These are phyloP conservation scores for Chaetomiaceae sp. DNA, from an alignment of 2,329 filamentous ascomycete species.

Conservation along the genomic window DNA sequence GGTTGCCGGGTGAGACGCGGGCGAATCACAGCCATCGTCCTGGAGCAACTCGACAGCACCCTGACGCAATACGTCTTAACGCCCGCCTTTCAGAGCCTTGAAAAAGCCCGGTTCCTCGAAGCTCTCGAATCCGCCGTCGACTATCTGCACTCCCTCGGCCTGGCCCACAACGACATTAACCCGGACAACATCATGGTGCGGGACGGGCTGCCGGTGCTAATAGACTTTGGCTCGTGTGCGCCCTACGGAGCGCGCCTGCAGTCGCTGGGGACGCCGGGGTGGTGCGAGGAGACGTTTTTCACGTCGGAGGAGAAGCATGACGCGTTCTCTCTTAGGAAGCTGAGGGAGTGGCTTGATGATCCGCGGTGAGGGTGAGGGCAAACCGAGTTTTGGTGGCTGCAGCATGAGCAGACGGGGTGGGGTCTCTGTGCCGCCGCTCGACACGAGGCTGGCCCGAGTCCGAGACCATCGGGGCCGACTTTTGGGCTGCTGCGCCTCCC, in stretches of 20 bases:
- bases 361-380: neutral
- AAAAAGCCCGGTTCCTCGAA: neutral
- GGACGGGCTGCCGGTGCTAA: neutral
- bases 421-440: too few relatives aligned
- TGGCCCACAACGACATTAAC: neutral
- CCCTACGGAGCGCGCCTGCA: neutral
- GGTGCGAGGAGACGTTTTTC: neutral
- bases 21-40: constrained; percentile 26
- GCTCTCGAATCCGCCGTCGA: neutral
- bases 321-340: neutral
- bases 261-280: neutral
- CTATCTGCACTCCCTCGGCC: neutral
- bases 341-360: neutral
- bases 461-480: too few relatives aligned
- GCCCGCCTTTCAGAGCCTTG: neutral
- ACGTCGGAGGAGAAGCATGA: neutral
- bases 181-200: neutral
- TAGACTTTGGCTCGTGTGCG: neutral
- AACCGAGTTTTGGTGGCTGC: neutral
- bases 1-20: constrained; percentile 28
- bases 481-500: too few relatives aligned
- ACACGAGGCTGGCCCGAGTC: too few relatives aligned
- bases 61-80: constrained; percentile 16
- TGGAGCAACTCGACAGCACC: constrained; percentile 20
- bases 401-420: neutral